Conservation (phyloP, 805 yeast species). For the Grigorovia transvaalensis region DNA sequence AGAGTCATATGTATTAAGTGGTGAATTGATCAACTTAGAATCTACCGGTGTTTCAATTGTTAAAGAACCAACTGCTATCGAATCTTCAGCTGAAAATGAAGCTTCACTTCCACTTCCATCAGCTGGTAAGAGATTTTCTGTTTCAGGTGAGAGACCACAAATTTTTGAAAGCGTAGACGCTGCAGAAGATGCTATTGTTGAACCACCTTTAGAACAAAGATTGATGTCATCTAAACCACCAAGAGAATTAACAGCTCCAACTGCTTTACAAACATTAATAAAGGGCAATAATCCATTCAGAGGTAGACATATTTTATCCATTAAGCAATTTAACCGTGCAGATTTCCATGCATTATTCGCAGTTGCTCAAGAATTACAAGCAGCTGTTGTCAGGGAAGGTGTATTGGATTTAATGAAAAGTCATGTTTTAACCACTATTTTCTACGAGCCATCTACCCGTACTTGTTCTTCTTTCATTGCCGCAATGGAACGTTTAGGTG, state of each 20-base stretch:
- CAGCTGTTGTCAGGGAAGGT: conserved; percentile 94
- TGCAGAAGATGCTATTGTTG: conserved; percentile 45
- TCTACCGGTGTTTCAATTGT: conserved; percentile 54
- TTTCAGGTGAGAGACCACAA: conserved; percentile 33
- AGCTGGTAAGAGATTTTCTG: conserved; percentile 40
- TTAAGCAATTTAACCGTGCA: conserved; percentile 74
- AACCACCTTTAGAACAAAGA: conserved; percentile 32
- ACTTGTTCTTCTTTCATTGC: conserved; percentile 96
- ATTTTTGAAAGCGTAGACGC: conserved; percentile 30
- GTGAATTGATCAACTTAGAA: conserved; percentile 48
- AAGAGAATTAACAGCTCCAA: conserved; percentile 61
- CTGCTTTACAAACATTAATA: conserved; percentile 68
- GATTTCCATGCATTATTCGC: conserved; percentile 89
- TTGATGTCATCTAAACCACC: conserved; percentile 67
- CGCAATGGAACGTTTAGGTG: conserved; percentile 99
- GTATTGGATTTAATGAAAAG: conserved; percentile 85
- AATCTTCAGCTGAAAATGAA: conserved; percentile 22
- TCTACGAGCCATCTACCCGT: conserved; percentile 97
- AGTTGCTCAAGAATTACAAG: conserved; percentile 95
- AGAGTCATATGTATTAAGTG: conserved; percentile 78
- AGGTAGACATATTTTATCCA: conserved; percentile 79
- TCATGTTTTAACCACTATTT: conserved; percentile 84
- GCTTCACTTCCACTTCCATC: conserved; percentile 34
- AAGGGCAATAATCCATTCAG: conserved; percentile 82
- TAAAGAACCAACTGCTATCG: conserved; percentile 33